Base-by-base conservation (phyloP, 331 rosid species). In the Telfairia occidentalis region DNA sequence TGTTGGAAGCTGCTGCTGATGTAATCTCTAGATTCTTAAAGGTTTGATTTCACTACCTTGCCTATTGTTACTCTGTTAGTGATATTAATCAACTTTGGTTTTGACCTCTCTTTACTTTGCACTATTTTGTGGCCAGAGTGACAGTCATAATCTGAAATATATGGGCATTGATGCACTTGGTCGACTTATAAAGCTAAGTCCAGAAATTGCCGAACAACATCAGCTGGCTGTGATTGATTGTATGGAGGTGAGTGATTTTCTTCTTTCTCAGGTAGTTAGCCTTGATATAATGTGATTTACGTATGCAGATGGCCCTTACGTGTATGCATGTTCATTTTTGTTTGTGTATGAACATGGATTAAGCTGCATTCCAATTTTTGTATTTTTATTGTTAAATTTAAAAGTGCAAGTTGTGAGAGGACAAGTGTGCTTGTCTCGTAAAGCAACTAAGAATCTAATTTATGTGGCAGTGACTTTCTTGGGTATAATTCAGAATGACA, bases 111-210 rank as follows among this genome's bases (percentile, higher is more conserved):
- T 4, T 74, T 76, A 63, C 35, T 76, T 40, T 11, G 30, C 40
- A 21, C 77, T 57, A 19, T 78, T 63, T 59, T 76, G 74, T 78
- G 76, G 77, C 70, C 89, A 92, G 98, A 92, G 97, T 77, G 98
- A 92, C 64, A 90, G 93, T 82, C 98, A 92, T 81, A 92, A 92
- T 82, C 86, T 92, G 53, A 92, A 89, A 84, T 92, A 92, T 78
- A 87, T 92, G 98, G 98, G 98, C 50, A 92, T 92, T 71, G 98
- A 90, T 81, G 90, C 93, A 40, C 97, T 92, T 61, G 96, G 96
- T 76, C 92, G 92, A 79, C 78, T 92, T 38, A 89, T 92, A 77
- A 90, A 86, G 90, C 72, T 86, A 69, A 90, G 90, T 69, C 96
- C 98, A 2, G 87, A 87, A 59, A 82, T 90, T 55, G 98, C 98